Evolutionary conservation across 2,329 filamentous ascomycete species (phyloP), one percentile per base, ranked within the genome.

Genomic region (Rosellinia necatrix): DNA sequence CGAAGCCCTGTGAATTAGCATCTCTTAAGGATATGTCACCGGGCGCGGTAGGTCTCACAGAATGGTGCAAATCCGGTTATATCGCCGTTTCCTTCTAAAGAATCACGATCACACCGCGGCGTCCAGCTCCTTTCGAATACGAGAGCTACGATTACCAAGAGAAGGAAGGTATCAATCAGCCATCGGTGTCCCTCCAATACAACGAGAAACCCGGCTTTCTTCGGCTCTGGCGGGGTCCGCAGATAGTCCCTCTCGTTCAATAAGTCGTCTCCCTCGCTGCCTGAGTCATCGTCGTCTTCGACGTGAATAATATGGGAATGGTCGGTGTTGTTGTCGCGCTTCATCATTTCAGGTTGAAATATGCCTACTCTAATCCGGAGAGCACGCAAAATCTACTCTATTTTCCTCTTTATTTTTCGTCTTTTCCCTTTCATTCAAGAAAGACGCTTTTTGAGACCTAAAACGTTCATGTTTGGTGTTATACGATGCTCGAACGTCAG

Each of bases 61-160:
- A 63, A 58, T 3, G 74, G 75, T 19, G 72, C 72, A 53, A 77
- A 76, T 2, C 73, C 74, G 1, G 74, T 74, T 19, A 77, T 61
- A 51, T 77, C 75, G 2, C 74, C 74, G 0, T 62, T 66, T 2
- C 70, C 65, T 32, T 75, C 72, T 10, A 70, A 69, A 9, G 58
- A 56, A 37, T 59, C 61, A 56, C 60, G 58, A 54, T 51, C 59
- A 19, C 57, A 52, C 48, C 56, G 30, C 48, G 41, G 49, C 1
- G 63, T 50, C 49, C 60, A 60, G 9, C 64, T 64, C 24, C 68
- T 64, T 24, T 75, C 71, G 4, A 75, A 29, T 21, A 76, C 59
- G 8, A 76, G 67, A 2, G 67, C 67, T 29, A 75, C 46, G 41
- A 76, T 71, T 2, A 72, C 63, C 5, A 74, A 34, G 1, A 76